These are phyloP conservation scores for Chaetomium strumarium DNA, from an alignment of 2,329 filamentous ascomycete genomes.

Conservation along the genomic window DNA sequence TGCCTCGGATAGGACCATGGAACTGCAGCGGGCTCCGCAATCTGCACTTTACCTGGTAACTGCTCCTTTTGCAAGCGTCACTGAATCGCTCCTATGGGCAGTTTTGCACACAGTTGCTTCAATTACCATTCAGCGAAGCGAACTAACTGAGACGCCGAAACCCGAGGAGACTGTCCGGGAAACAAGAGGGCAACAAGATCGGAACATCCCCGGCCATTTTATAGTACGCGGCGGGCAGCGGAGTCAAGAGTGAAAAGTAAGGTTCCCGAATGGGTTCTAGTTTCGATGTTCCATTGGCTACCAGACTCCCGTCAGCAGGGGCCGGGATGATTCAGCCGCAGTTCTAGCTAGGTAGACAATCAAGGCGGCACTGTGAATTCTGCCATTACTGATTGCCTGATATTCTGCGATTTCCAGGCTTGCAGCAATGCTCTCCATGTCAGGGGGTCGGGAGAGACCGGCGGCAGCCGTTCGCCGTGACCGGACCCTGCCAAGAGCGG, in stretches of 20 bases:
- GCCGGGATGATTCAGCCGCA: background rate
- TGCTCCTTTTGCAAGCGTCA: background rate
- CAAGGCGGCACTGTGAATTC: background rate
- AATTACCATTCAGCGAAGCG: too few species aligned
- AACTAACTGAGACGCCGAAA: too few species aligned
- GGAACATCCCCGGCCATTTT: background rate
- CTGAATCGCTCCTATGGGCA: too few species aligned
- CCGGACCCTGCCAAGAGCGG: conserved; percentile 8
- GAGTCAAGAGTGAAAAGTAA: background rate
- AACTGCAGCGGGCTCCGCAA: conserved; percentile 14
- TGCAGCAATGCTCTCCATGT: background rate
- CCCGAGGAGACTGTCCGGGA: too few species aligned
- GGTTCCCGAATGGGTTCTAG: background rate
- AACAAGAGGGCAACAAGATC: background rate
- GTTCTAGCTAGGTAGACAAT: background rate
- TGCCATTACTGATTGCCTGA: background rate
- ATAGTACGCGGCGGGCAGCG: background rate
- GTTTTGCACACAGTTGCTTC: too few species aligned
- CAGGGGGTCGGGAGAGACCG: conserved; percentile 5
- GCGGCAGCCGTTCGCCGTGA: conserved; percentile 1
- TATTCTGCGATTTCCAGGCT: background rate
- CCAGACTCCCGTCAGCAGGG: too few species aligned
- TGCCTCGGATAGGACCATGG: conserved; percentile 22
- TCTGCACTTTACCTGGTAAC: background rate
- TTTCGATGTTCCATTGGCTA: too few species aligned